Evolutionary conservation across 192 early-diverging fungal species (phyloP).

Genomic region (Backusella circina): DNA sequence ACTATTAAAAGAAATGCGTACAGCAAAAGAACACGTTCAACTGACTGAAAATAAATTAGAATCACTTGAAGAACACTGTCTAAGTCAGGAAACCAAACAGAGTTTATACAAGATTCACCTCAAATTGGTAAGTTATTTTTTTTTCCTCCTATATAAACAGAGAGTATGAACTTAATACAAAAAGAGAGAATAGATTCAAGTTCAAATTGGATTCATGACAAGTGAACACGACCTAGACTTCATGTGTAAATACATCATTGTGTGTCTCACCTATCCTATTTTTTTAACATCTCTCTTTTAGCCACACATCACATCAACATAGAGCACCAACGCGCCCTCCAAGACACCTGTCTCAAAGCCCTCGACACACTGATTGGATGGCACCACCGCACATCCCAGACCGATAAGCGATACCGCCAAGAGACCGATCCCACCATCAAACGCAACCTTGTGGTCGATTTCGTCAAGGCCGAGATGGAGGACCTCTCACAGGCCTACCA

Average conservation of each 20-base stretch:
- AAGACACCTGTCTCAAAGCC: neutral
- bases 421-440: neutral
- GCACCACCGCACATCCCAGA: neutral
- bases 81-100: neutral
- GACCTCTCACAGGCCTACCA: neutral
- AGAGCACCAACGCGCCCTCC: neutral
- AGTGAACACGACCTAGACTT: neutral
- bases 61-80: neutral
- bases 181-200: slow-evolving; percentile 8
- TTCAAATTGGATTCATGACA: neutral
- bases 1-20: slow-evolving; percentile 4
- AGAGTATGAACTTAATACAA: neutral
- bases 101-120: neutral
- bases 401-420: neutral
- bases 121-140: neutral
- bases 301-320: neutral
- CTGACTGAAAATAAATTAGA: neutral
- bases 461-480: neutral
- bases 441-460: neutral
- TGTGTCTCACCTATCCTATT: no score
- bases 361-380: neutral
- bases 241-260: neutral
- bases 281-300: no score
- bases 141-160: neutral
- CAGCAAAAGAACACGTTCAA: neutral